A percentile compares a stretch with the other conserved stretches of the same genome.
These are phyloP conservation scores for Monoraphidium neglectum DNA, from an alignment of 139 green algal species.

Conservation along the genomic window DNA sequence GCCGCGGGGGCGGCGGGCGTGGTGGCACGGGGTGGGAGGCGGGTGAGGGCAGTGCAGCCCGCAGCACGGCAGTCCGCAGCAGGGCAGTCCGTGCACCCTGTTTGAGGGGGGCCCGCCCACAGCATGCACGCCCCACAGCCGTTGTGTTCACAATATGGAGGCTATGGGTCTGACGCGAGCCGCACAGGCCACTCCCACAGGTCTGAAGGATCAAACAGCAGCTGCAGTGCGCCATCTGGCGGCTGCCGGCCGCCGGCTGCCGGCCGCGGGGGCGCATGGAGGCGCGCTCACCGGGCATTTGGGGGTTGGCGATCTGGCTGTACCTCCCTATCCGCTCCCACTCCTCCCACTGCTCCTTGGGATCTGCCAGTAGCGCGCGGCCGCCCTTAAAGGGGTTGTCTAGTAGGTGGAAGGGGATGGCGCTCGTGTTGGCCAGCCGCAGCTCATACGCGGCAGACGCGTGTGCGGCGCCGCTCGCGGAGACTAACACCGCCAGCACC, in stretches of 20 bases:
- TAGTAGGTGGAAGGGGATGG: no score
- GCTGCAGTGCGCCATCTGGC: neutral
- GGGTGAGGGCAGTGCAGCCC: neutral
- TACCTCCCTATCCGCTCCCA: slow-evolving; percentile 9
- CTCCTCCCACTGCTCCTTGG: neutral
- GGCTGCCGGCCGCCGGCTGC: neutral
- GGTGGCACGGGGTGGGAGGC: neutral
- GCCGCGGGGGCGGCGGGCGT: neutral
- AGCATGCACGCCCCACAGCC: no score
- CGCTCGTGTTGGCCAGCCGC: no score
- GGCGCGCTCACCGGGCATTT: slow-evolving; percentile 14
- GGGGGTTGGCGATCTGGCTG: slow-evolving; percentile 14
- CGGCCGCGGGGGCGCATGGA: neutral
- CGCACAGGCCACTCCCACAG: neutral
- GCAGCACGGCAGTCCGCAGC: no score
- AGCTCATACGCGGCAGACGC: no score
- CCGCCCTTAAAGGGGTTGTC: neutral
- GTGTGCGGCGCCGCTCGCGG: no score
- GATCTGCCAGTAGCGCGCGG: neutral
- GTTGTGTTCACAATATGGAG: no score
- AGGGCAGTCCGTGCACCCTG: no score
- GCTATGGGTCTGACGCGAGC: neutral
- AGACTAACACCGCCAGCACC: no score
- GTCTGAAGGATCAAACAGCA: neutral
- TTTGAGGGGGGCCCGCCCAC: no score